Evolutionary conservation across 768 basidiomycete genomes (phyloP).

Genomic region (Tylopilus sp.): DNA sequence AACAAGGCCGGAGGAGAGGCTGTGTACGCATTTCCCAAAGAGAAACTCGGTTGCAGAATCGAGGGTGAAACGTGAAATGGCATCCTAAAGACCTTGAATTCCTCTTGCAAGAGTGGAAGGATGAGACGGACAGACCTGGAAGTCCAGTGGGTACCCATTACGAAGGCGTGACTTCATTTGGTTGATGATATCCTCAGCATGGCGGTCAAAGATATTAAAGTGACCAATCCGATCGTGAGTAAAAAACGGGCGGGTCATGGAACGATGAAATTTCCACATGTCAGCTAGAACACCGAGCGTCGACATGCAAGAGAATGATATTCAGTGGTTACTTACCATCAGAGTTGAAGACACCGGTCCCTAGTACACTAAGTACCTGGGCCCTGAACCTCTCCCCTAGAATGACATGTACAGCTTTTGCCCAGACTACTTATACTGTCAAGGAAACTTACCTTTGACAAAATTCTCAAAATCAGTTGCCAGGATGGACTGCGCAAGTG

Average conservation of each 20-base stretch:
- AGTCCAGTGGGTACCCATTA: slow-evolving; percentile 53
- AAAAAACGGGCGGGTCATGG: slow-evolving; percentile 29
- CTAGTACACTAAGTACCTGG: slow-evolving; percentile 48
- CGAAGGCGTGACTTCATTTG: slow-evolving; percentile 41
- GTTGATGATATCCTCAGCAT: no score
- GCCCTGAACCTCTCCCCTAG: slow-evolving; percentile 36
- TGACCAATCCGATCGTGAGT: no score
- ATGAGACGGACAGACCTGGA: slow-evolving; percentile 39
- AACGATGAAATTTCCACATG: slow-evolving; percentile 63
- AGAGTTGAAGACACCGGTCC: slow-evolving; percentile 66
- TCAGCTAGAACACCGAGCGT: slow-evolving; percentile 32
- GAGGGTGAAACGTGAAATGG: slow-evolving; percentile 60
- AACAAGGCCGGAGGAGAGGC: slow-evolving; percentile 47
- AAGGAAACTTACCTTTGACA: slow-evolving; percentile 44
- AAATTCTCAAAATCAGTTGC: slow-evolving; percentile 58
- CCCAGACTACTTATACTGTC: background rate
- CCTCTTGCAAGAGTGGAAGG: background rate
- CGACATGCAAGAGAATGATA: background rate
- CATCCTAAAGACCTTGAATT: slow-evolving; percentile 36
- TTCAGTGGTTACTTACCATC: slow-evolving; percentile 41
- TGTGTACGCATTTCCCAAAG: slow-evolving; percentile 56
- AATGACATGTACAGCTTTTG: background rate
- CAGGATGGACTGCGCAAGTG: slow-evolving; percentile 36
- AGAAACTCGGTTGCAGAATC: slow-evolving; percentile 67
- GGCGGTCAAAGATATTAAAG: no score